Evolutionary conservation across 2,329 filamentous ascomycete species (phyloP).

Genomic region (Neofusicoccum sp.): DNA sequence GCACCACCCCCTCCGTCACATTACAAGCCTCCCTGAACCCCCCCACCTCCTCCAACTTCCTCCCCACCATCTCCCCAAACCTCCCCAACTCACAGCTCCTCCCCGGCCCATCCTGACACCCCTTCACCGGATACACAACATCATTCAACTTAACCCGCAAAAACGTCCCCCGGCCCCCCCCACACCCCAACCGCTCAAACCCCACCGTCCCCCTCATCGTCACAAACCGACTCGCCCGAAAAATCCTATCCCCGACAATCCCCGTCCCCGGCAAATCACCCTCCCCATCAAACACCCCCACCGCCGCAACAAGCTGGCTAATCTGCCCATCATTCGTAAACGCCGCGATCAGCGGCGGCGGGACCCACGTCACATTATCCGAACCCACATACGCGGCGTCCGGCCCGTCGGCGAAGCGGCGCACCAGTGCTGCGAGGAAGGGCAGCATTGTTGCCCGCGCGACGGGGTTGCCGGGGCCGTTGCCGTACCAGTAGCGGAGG

Average conservation of each 20-base stretch:
- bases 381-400: conserved; percentile 50
- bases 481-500: conserved; percentile 68
- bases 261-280: conserved; percentile 47
- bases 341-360: conserved; percentile 61
- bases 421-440: conserved; percentile 58
- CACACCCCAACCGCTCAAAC: conserved; percentile 53
- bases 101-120: conserved; percentile 29
- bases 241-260: conserved; percentile 54
- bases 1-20: conserved; percentile 26
- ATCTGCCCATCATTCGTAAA: conserved; percentile 71
- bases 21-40: conserved; percentile 53
- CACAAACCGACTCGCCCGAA: conserved; percentile 58
- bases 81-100: conserved; percentile 38
- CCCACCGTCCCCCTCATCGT: conserved; percentile 68
- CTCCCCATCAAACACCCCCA: conserved; percentile 63
- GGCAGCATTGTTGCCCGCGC: conserved; percentile 64
- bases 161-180: conserved; percentile 27
- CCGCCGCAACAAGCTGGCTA: conserved; percentile 61
- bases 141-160: conserved; percentile 59
- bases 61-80: conserved; percentile 49
- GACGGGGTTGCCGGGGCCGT: conserved; percentile 59
- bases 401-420: conserved; percentile 57
- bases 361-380: conserved; percentile 47
- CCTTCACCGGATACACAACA: conserved; percentile 57
- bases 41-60: conserved; percentile 53